Evolutionary conservation across 805 yeast genomes (phyloP).

Genomic region (Saccharomycopsis sp.): DNA sequence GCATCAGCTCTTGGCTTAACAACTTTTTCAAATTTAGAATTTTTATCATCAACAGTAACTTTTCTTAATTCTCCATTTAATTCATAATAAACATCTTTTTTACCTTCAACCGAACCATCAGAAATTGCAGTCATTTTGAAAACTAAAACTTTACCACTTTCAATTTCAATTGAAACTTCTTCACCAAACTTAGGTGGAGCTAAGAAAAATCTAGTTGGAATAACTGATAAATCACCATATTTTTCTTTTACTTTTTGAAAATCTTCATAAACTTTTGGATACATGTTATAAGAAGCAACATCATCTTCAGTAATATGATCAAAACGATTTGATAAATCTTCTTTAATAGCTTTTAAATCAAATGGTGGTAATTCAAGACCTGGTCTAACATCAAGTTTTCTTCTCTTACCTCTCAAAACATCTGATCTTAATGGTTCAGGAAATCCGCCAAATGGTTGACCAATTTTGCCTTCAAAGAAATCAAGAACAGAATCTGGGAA

Average conservation of each 20-base stretch:
- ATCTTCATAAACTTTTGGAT: slow-evolving; percentile 93
- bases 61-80: slow-evolving; percentile 97
- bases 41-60: slow-evolving; percentile 82
- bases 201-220: slow-evolving; percentile 87
- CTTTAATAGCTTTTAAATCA: slow-evolving; percentile 60
- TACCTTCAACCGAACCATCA: slow-evolving; percentile 75
- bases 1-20: slow-evolving; percentile 87
- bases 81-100: slow-evolving; percentile 94
- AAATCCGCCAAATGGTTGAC: slow-evolving; percentile 99
- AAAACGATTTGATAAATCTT: slow-evolving; percentile 67
- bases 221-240: slow-evolving; percentile 87
- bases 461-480: slow-evolving; percentile 98
- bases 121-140: slow-evolving; percentile 89
- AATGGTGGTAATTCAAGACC: slow-evolving; percentile 85
- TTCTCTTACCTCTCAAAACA: slow-evolving; percentile 84
- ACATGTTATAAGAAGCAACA: slow-evolving; percentile 94
- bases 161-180: slow-evolving; percentile 82
- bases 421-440: slow-evolving; percentile 97
- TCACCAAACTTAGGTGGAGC: slow-evolving; percentile 82
- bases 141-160: slow-evolving; percentile 89
- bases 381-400: slow-evolving; percentile 81
- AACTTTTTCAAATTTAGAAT: slow-evolving; percentile 73
- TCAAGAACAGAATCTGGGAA: slow-evolving; percentile 98
- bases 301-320: slow-evolving; percentile 78
- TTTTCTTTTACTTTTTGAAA: slow-evolving; percentile 63